These are phyloP conservation scores for Tetrahymena borealis DNA, from an alignment of 73 alveolate species.

Conservation along the genomic window DNA sequence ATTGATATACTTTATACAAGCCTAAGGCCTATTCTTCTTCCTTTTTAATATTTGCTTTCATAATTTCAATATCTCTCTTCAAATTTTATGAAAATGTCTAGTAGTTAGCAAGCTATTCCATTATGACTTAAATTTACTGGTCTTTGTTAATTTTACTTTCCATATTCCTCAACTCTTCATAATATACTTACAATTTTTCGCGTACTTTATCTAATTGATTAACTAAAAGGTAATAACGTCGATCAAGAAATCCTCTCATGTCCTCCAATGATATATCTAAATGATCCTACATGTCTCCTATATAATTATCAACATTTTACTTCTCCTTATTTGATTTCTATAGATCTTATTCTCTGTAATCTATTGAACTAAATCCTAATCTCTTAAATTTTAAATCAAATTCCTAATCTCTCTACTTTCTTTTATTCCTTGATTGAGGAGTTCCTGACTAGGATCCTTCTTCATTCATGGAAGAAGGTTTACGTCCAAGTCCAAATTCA, in stretches of 20 bases:
- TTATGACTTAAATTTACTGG: neutral
- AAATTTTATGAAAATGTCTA: neutral
- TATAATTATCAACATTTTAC: neutral
- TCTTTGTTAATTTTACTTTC: neutral
- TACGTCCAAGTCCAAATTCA: neutral
- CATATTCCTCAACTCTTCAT: neutral
- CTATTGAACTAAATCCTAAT: neutral
- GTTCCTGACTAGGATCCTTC: neutral
- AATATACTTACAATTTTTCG: neutral
- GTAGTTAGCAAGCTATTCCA: neutral
- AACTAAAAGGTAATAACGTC: neutral
- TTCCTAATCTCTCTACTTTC: neutral
- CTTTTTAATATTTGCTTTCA: neutral
- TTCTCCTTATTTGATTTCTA: neutral
- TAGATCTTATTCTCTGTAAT: neutral
- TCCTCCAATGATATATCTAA: neutral
- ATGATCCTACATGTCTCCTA: neutral
- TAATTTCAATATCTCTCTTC: neutral
- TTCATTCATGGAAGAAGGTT: neutral
- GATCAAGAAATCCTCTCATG: neutral
- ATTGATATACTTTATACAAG: neutral
- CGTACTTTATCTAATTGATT: neutral
- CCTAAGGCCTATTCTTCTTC: neutral
- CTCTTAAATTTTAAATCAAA: neutral
- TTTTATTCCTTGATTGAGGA: neutral